A percentile compares a stretch with the other conserved stretches of the same genome.
phyloP scores from a whole-genome alignment of 179 eudicot species.

The Vitellaria paradoxa region DNA sequence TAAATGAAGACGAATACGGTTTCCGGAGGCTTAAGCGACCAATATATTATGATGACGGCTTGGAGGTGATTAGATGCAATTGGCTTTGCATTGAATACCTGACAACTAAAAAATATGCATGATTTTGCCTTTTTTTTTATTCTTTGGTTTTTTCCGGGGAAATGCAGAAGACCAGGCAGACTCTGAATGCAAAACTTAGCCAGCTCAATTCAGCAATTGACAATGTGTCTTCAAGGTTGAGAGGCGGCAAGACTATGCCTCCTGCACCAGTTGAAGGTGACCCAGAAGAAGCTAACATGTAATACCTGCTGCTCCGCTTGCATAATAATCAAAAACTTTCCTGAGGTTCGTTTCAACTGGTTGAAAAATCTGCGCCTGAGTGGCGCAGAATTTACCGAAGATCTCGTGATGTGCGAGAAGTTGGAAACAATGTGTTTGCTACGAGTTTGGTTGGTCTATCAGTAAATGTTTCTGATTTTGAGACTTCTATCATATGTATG shows the following conservation, averaged over 20 bases:
- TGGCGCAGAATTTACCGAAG: not conserved
- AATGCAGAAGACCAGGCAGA: slow-evolving; percentile 72
- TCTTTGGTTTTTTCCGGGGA: slow-evolving; percentile 9
- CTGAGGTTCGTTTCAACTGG: not conserved
- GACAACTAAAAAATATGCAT: not conserved
- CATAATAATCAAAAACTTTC: not conserved
- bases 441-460: slow-evolving; percentile 11
- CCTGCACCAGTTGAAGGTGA: slow-evolving; percentile 56
- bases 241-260: slow-evolving; percentile 60
- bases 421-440: not conserved
- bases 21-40: slow-evolving; percentile 72
- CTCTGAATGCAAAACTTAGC: slow-evolving; percentile 63
- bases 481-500: not conserved
- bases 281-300: slow-evolving; percentile 70
- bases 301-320: slow-evolving; percentile 19
- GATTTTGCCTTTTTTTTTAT: slow-evolving; percentile 5
- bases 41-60: slow-evolving; percentile 72
- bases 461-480: not conserved
- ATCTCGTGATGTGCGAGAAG: not conserved
- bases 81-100: slow-evolving; percentile 10
- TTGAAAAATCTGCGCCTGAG: not conserved
- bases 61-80: slow-evolving; percentile 47
- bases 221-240: slow-evolving; percentile 75
- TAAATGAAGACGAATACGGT: slow-evolving; percentile 83
- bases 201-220: slow-evolving; percentile 89